Evolutionary conservation across 176 grass and related monocot species (phyloP).

Genomic region (Zizania latifolia): DNA sequence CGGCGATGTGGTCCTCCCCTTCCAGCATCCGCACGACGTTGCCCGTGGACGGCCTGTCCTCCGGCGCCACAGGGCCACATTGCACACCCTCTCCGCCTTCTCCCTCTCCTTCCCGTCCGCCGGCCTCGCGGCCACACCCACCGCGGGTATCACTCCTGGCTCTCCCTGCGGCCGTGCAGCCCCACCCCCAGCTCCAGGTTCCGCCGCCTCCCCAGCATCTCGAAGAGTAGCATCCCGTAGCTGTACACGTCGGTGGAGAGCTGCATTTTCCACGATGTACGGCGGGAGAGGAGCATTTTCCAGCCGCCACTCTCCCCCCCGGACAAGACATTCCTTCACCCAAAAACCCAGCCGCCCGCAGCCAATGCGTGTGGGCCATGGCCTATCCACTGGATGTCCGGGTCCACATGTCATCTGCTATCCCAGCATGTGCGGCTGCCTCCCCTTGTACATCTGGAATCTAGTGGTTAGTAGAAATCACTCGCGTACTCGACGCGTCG

Average conservation of each 20-base stretch:
- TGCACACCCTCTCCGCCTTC: slow-evolving; percentile 49
- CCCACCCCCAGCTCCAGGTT: slow-evolving; percentile 47
- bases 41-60: slow-evolving; percentile 54
- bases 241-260: slow-evolving; percentile 81
- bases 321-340: background rate
- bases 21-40: slow-evolving; percentile 69
- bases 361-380: background rate
- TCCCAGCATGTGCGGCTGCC: background rate
- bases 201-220: slow-evolving; percentile 52
- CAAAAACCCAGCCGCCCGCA: background rate
- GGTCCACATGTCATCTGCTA: background rate
- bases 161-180: slow-evolving; percentile 28
- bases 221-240: slow-evolving; percentile 69
- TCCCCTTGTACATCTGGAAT: background rate
- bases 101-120: slow-evolving; percentile 23
- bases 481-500: background rate
- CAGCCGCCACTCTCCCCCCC: background rate
- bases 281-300: background rate
- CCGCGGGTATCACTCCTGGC: slow-evolving; percentile 64
- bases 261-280: background rate
- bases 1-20: slow-evolving; percentile 45
- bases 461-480: background rate
- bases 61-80: slow-evolving; percentile 66
- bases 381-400: background rate
- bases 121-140: slow-evolving; percentile 39